phyloP scores from a whole-genome alignment of 371 early-diverging fungal species.

The Scutellospora calospora region DNA sequence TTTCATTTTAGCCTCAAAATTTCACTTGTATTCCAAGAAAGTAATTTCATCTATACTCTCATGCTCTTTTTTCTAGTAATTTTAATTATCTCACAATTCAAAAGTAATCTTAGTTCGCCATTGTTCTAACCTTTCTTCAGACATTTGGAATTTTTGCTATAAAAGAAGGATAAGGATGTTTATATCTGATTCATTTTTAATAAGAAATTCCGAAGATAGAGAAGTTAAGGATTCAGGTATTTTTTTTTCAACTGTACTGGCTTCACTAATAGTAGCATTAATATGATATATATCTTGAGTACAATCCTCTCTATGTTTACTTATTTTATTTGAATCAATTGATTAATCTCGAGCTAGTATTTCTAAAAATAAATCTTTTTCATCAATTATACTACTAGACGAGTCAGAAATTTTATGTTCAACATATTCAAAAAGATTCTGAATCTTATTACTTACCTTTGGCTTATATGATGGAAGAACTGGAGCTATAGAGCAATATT shows the following conservation, averaged over 20 bases:
- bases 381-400: constrained; percentile 34
- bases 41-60: constrained; percentile 25
- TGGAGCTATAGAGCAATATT: constrained; percentile 40
- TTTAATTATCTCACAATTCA: constrained; percentile 32
- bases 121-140: constrained; percentile 25
- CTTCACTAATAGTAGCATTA: constrained; percentile 39
- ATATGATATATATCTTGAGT: constrained; percentile 30
- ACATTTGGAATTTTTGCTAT: constrained; percentile 38
- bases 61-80: constrained; percentile 39
- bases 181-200: too few relatives aligned
- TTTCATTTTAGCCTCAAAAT: constrained; percentile 8
- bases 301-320: neutral
- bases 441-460: constrained; percentile 37
- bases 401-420: constrained; percentile 37
- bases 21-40: constrained; percentile 34
- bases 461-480: constrained; percentile 42
- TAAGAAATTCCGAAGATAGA: constrained; percentile 40
- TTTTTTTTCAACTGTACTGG: constrained; percentile 37
- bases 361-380: constrained; percentile 37
- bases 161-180: constrained; percentile 30
- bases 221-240: constrained; percentile 38
- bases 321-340: too few relatives aligned
- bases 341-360: constrained; percentile 28
- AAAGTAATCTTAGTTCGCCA: constrained; percentile 33
- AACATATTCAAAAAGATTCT: constrained; percentile 34